Conservation (phyloP, 768 basidiomycete species). For the Hypholoma sublateritium region DNA sequence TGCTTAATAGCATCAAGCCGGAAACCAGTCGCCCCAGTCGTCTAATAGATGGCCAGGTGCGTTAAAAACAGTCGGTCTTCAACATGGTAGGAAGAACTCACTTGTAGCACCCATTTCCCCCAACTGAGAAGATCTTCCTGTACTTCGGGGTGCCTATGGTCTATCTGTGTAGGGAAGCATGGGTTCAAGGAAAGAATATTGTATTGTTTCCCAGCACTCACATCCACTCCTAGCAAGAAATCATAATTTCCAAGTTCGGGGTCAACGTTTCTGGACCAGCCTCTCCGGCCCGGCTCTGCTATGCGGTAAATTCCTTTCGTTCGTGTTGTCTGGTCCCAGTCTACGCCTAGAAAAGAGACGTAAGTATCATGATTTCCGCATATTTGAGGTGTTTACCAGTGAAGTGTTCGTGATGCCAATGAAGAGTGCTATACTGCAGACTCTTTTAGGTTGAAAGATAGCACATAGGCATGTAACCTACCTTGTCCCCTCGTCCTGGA, state of each 20-base stretch:
- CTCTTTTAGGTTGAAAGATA: background rate
- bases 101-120: slow-evolving; percentile 75
- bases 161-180: slow-evolving; percentile 51
- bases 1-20: slow-evolving; percentile 93
- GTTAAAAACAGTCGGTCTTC: background rate
- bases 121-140: slow-evolving; percentile 71
- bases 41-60: slow-evolving; percentile 36
- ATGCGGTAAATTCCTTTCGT: slow-evolving; percentile 74
- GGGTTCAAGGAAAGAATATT: background rate
- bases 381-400: slow-evolving; percentile 47
- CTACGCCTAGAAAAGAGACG: slow-evolving; percentile 53
- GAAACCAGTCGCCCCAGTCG: slow-evolving; percentile 71
- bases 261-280: slow-evolving; percentile 84
- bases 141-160: slow-evolving; percentile 82
- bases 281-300: slow-evolving; percentile 60
- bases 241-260: slow-evolving; percentile 87
- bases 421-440: slow-evolving; percentile 64
- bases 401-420: slow-evolving; percentile 80
- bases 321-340: slow-evolving; percentile 74
- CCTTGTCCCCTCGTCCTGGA: slow-evolving; percentile 72
- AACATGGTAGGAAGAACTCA: slow-evolving; percentile 7
- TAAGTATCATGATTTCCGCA: background rate
- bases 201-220: slow-evolving; percentile 26
- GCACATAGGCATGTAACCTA: slow-evolving; percentile 22
- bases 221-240: slow-evolving; percentile 75